These are phyloP conservation scores for Bassia scoparia DNA, from an alignment of 148 eudicot species.

Conservation along the genomic window DNA sequence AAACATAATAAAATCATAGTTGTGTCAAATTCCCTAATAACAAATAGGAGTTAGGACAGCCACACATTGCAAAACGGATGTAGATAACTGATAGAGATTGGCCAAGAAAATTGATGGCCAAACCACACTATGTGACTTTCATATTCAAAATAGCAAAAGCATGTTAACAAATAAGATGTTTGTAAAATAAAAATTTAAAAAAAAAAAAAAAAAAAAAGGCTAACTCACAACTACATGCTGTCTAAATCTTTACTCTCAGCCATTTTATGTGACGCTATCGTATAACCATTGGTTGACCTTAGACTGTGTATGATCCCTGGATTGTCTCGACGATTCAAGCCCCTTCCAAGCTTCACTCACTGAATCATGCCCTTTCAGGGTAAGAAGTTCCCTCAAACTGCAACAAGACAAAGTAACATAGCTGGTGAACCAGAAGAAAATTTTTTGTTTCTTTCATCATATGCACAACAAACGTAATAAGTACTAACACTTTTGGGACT, in stretches of 20 bases:
- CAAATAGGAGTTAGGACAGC: no score
- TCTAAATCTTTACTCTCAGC: slow-evolving; percentile 34
- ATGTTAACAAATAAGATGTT: slow-evolving; percentile 19
- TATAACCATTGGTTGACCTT: slow-evolving; percentile 8
- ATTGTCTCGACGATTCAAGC: slow-evolving; percentile 42
- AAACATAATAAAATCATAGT: no score
- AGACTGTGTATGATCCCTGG: slow-evolving; percentile 44
- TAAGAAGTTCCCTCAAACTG: slow-evolving; percentile 41
- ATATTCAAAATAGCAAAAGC: slow-evolving; percentile 27
- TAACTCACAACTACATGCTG: slow-evolving; percentile 35
- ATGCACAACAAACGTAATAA: no score
- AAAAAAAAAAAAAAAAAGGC: neutral
- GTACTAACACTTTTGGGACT: no score
- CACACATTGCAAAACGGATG: neutral
- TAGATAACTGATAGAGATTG: neutral
- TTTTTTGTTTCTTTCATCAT: neutral
- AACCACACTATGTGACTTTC: slow-evolving; percentile 13
- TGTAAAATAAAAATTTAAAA: no score
- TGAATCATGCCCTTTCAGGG: slow-evolving; percentile 43
- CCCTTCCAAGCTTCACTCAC: slow-evolving; percentile 46
- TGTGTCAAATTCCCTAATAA: no score
- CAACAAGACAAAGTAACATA: slow-evolving; percentile 4
- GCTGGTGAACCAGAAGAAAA: slow-evolving; percentile 3
- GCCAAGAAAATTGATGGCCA: slow-evolving; percentile 8
- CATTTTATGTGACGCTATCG: slow-evolving; percentile 17